Evolutionary conservation across 805 yeast species (phyloP).

Genomic region (Hanseniaspora hatyaiensis): DNA sequence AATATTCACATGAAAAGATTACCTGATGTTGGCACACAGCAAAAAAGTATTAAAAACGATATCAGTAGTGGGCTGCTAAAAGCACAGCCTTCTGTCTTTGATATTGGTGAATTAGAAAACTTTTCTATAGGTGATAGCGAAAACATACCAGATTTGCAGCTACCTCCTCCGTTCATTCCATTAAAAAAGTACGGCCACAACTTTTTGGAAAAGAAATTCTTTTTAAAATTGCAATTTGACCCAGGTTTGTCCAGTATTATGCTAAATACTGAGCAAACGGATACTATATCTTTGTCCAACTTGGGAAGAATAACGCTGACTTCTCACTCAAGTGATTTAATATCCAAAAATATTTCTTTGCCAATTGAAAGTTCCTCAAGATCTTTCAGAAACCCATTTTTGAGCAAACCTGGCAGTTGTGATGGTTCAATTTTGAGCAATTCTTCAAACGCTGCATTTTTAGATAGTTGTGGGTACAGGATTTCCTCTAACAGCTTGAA

Average conservation of each 20-base stretch:
- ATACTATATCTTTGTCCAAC: conserved; percentile 32
- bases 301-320: conserved; percentile 80
- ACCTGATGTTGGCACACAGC: neutral
- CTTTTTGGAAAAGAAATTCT: conserved; percentile 78
- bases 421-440: neutral
- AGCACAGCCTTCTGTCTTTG: conserved; percentile 18
- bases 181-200: conserved; percentile 90
- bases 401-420: neutral
- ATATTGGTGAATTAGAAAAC: conserved; percentile 21
- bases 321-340: conserved; percentile 62
- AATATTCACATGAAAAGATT: conserved; percentile 15
- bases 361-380: conserved; percentile 42
- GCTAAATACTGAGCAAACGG: conserved; percentile 35
- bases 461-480: too few species aligned
- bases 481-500: too few species aligned
- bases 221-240: conserved; percentile 64
- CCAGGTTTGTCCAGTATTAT: conserved; percentile 36
- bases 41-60: neutral
- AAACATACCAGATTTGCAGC: conserved; percentile 74
- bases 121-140: conserved; percentile 36
- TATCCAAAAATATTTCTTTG: conserved; percentile 73
- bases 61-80: conserved; percentile 2
- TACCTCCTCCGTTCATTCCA: conserved; percentile 96
- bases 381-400: neutral
- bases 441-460: too few species aligned